Evolutionary conservation across 1,284 basidiomycete species (phyloP), one percentile per base, ranked within the genome.

Genomic region (Anthracocystis walkeri): DNA sequence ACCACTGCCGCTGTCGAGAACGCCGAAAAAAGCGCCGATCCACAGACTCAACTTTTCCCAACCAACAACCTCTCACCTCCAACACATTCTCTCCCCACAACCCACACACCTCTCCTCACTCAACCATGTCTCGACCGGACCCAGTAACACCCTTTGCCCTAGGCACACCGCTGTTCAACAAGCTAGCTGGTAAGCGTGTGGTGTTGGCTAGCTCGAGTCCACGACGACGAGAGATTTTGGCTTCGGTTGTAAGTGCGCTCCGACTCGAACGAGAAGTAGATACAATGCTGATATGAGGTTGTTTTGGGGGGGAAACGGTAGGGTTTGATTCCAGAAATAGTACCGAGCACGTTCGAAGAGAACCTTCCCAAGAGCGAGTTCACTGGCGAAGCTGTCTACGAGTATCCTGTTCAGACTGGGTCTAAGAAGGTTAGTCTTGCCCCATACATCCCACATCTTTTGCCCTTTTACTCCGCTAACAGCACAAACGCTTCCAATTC

Each of bases 401-500:
- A 97, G 83, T 98, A 99, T 84, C 93, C 95, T 0, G 93, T 97
- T 6, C 91, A 95, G 8, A 98, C 95, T 0, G 94, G 94, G 2
- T 91, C 90, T 2, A 92, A 95, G 76, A 98, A 97, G 87, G 72
- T 66, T 4, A 41, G 72, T 58, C 7, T 4, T 12, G 10, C 6
- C n/a, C 10, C 18, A 21, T 10, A 27, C 11, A 8, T 12, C 35
- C 12, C 11, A 27, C 16, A 2, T 18, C 29, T 27, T 27, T 2
- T n/a, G n/a, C n/a, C n/a, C n/a, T n/a, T n/a, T n/a, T n/a, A n/a
- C n/a, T n/a, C n/a, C n/a, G n/a, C n/a, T n/a, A n/a, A n/a, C n/a
- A n/a, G n/a, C n/a, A n/a, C n/a, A n/a, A n/a, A n/a, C n/a, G n/a
- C n/a, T n/a, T n/a, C n/a, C n/a, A n/a, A n/a, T n/a, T n/a, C n/a